phyloP scores from a whole-genome alignment of 108 stramenopile species.

The Cyclostephanos invisitatus region DNA sequence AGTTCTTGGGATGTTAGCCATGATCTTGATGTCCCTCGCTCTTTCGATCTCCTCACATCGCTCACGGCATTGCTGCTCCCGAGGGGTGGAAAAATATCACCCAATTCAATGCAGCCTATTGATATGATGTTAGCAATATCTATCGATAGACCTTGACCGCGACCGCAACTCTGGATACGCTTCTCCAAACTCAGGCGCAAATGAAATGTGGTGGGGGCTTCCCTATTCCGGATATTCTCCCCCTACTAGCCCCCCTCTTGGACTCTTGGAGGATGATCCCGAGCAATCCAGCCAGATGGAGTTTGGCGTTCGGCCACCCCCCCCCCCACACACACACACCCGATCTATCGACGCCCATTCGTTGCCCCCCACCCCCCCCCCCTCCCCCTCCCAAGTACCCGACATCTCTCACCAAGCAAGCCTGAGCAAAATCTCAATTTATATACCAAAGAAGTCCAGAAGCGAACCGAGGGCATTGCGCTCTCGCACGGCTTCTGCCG shows the following conservation, averaged over 20 bases:
- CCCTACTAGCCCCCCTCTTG: background rate
- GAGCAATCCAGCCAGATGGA: background rate
- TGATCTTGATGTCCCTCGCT: no score
- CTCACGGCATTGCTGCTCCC: background rate
- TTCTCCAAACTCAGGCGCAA: background rate
- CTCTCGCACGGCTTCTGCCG: slow-evolving; percentile 50
- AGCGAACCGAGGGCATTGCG: slow-evolving; percentile 48
- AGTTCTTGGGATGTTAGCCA: no score
- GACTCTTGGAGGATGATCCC: no score
- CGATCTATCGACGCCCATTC: no score
- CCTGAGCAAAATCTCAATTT: background rate
- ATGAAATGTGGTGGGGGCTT: background rate
- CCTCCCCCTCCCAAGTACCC: background rate
- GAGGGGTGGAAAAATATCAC: background rate
- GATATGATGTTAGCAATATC: no score
- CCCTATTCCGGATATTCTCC: background rate
- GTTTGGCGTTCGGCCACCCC: background rate
- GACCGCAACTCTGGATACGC: background rate
- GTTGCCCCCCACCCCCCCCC: background rate
- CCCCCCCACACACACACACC: no score
- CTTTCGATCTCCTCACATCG: no score
- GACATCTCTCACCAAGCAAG: background rate
- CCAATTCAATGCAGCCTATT: background rate
- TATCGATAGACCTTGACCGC: no score
- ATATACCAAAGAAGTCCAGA: slow-evolving; percentile 55